Percentiles rank a stretch among this genome's conserved stretches.
phyloP scores from a whole-genome alignment of 139 green algal species.

The Coccomyxa sp. region DNA sequence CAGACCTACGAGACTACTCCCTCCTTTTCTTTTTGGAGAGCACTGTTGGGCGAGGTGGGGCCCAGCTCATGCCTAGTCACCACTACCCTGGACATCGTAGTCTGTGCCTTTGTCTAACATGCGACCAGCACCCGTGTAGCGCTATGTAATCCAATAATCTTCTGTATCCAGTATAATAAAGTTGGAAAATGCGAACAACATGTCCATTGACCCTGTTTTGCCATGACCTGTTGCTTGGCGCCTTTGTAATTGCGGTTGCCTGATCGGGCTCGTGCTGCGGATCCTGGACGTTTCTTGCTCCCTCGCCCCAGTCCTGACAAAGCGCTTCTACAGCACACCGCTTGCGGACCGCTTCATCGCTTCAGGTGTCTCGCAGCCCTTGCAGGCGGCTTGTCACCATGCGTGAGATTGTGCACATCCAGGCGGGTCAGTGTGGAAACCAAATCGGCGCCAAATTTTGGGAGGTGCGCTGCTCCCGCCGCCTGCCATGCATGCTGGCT shows the following conservation, averaged over 20 bases:
- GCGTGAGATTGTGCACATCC: conserved; percentile 66
- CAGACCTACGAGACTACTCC: background rate
- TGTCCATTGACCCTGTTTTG: background rate
- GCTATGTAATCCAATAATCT: background rate
- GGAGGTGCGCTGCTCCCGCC: conserved; percentile 71
- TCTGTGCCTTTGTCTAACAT: background rate
- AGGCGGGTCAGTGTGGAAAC: conserved; percentile 94
- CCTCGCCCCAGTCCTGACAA: background rate
- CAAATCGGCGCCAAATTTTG: conserved; percentile 95
- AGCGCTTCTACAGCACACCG: background rate
- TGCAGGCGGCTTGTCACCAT: conserved; percentile 8
- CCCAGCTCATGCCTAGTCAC: background rate
- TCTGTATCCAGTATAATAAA: too few relatives aligned
- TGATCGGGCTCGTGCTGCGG: background rate
- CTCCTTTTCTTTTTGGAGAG: background rate
- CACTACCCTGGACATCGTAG: background rate
- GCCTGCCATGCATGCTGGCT: background rate
- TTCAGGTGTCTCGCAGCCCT: background rate
- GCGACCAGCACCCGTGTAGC: background rate
- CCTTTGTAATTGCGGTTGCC: background rate
- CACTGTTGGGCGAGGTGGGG: background rate
- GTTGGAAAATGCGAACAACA: too few relatives aligned
- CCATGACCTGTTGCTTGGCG: background rate
- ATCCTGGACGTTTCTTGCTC: background rate
- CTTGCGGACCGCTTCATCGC: background rate